Percentiles rank a stretch among this genome's conserved stretches.
These are phyloP conservation scores for Trichoderma breve DNA, from an alignment of 2,329 filamentous ascomycete genomes.

Conservation along the genomic window DNA sequence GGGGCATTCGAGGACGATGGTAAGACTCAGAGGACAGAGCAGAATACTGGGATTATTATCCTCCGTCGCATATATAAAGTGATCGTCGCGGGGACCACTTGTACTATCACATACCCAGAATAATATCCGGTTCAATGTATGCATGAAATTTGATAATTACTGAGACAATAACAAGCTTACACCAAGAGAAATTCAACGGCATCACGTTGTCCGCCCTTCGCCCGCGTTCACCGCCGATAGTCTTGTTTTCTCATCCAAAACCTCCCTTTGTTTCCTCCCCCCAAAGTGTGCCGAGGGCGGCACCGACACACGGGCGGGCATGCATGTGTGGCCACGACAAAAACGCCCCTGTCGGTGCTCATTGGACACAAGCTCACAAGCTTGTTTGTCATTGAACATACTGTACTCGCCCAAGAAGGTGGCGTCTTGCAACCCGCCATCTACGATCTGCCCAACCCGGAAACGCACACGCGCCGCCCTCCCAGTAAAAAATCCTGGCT, in stretches of 20 bases:
- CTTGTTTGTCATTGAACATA: neutral
- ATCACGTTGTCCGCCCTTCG: neutral
- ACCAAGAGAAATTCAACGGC: neutral
- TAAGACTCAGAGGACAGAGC: neutral
- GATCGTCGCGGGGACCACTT: neutral
- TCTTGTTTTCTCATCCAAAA: neutral
- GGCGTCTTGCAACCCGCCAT: slow-evolving; percentile 1
- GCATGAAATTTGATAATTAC: neutral
- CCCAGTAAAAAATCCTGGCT: neutral
- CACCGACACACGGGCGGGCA: neutral
- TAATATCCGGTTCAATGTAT: neutral
- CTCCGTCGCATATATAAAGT: neutral
- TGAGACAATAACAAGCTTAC: neutral
- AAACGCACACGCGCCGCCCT: neutral
- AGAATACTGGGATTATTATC: neutral
- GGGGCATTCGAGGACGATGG: neutral
- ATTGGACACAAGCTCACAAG: neutral
- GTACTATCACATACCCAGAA: neutral
- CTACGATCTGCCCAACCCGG: slow-evolving; percentile 10
- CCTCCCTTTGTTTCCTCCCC: neutral
- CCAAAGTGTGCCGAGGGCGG: neutral
- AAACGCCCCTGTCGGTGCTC: neutral
- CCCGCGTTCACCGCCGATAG: neutral
- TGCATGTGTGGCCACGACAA: neutral
- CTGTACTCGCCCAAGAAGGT: neutral